Conservation (phyloP, 305 asterid species). For the Fraxinus ornus region DNA sequence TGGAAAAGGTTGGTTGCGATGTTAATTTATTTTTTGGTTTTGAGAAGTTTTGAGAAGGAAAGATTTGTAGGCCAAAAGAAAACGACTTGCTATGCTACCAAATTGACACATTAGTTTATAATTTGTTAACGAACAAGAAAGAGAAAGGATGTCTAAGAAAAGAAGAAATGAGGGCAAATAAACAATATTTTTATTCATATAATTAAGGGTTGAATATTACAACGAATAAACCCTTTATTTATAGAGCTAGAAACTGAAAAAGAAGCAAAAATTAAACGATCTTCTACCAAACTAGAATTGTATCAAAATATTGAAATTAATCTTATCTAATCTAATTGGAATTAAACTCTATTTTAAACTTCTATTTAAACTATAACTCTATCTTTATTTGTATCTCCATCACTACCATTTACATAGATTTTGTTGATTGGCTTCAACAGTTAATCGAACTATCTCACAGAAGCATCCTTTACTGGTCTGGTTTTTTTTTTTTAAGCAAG, state of each 20-base stretch:
- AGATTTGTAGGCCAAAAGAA: not conserved
- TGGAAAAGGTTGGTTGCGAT: not conserved
- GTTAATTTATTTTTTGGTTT: not conserved
- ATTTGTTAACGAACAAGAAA: not conserved
- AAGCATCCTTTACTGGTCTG: not conserved
- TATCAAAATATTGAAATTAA: not conserved
- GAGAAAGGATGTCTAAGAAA: not conserved
- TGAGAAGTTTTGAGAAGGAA: not conserved
- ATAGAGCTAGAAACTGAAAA: not conserved
- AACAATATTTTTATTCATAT: not conserved
- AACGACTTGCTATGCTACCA: not conserved
- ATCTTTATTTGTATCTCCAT: not conserved
- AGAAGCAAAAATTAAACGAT: not conserved
- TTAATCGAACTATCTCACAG: not conserved
- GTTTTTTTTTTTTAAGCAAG: not conserved
- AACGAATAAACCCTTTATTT: not conserved
- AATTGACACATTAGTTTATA: not conserved
- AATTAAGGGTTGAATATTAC: not conserved
- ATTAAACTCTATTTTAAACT: not conserved
- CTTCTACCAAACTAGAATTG: not conserved
- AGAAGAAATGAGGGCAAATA: not conserved
- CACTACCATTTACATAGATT: not conserved
- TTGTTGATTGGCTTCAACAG: not conserved
- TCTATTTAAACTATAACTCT: not conserved
- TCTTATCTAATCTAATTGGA: not conserved